phyloP scores from a whole-genome alignment of 2,329 filamentous ascomycete genomes.

The Microcyclospora tardicrescens region DNA sequence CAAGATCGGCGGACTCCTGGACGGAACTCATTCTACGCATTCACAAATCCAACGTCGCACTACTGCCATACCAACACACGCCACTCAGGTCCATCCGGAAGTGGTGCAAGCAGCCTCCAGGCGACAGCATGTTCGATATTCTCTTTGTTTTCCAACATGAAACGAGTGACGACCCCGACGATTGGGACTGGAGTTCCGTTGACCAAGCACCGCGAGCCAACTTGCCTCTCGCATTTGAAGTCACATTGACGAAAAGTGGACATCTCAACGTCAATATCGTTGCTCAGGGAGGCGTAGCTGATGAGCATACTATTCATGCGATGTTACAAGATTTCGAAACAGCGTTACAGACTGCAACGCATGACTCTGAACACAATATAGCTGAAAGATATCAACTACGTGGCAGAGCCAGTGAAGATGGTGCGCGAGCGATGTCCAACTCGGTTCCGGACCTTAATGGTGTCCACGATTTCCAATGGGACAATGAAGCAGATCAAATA shows the following conservation, averaged over 20 bases:
- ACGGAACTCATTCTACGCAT: slow-evolving; percentile 46
- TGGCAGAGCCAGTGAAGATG: no score
- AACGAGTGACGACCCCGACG: slow-evolving; percentile 4
- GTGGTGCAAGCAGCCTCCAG: slow-evolving; percentile 49
- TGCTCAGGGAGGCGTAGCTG: slow-evolving; percentile 37
- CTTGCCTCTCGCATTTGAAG: slow-evolving; percentile 68
- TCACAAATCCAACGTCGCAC: slow-evolving; percentile 56
- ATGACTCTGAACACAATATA: slow-evolving; percentile 18
- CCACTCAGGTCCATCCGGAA: slow-evolving; percentile 68
- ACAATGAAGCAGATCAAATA: slow-evolving; percentile 38
- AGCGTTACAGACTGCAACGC: slow-evolving; percentile 25
- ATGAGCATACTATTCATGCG: slow-evolving; percentile 21
- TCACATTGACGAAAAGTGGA: slow-evolving; percentile 39
- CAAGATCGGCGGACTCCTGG: slow-evolving; percentile 41
- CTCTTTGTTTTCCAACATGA: slow-evolving; percentile 67
- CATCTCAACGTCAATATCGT: slow-evolving; percentile 47
- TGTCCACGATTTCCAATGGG: slow-evolving; percentile 45
- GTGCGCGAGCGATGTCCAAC: slow-evolving; percentile 1
- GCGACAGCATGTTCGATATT: slow-evolving; percentile 58
- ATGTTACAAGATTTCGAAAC: slow-evolving; percentile 34
- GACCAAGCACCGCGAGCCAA: slow-evolving; percentile 43
- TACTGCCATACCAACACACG: slow-evolving; percentile 64
- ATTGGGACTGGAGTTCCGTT: slow-evolving; percentile 39
- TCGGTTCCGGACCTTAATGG: slow-evolving; percentile 11
- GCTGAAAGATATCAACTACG: slow-evolving; percentile 9